Evolutionary conservation across 805 yeast species (phyloP), one percentile per base, ranked within the genome.

Genomic region (Candida mattraensis): DNA sequence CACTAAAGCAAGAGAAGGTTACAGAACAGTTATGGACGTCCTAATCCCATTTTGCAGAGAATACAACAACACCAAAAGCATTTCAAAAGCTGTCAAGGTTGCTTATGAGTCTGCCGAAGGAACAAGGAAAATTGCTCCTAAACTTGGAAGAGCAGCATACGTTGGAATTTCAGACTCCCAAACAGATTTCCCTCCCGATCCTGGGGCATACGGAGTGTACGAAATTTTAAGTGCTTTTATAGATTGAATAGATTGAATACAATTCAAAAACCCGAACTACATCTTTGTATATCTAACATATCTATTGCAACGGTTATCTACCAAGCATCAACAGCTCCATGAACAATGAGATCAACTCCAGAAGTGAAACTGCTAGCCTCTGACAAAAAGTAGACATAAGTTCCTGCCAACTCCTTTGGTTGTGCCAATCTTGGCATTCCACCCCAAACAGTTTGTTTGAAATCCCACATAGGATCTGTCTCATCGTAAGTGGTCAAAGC

Each of bases 61-160:
- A 9, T 74, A 85, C 15, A 47, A 61, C 3, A 44, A 63, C 8
- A 60, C 80, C 0, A 60, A 64, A 4, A 24, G 32, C 4, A 58
- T 85, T 18, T 39, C 48, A 2, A 62, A 64, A 22, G 94, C 96
- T 3, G 73, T 76, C 7, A 51, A 64, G 19, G 87, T 85, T 10
- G 95, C 94, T 3, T 66, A 65, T 19, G 61, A 71, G 22, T 94
- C 94, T 26, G 88, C 93, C 17, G 78, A 83, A 25, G 61, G 70
- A 4, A 88, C 97, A 0, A 78, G 78, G 28, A 64, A 75, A 18
- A 61, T 83, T 43, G 80, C 75, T 42, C 96, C 96, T 24, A 80
- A 80, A 47, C 86, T 89, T 48, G 97, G 97, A 18, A 76, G 97
- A 54, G 95, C 96, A 12, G 82, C 93, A 5, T 89, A 88, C 56